phyloP scores from a whole-genome alignment of 2,329 filamentous ascomycete species.

The Cladosporium sp. region DNA sequence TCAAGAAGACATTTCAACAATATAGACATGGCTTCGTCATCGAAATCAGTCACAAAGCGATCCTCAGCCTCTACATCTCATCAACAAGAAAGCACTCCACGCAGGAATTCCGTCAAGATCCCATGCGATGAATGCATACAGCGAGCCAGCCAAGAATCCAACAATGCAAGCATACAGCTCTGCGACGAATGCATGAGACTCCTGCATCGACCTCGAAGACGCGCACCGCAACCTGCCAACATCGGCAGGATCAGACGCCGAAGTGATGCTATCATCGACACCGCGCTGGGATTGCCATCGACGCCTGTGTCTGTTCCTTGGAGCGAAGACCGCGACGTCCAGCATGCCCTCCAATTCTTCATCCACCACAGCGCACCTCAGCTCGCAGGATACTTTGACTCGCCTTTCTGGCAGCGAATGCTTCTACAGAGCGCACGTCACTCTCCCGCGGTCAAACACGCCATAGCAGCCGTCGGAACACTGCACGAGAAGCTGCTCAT shows the following conservation, averaged over 20 bases:
- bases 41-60: not conserved
- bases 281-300: slow-evolving; percentile 15
- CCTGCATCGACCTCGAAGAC: slow-evolving; percentile 18
- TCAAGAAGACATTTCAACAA: no score
- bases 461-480: slow-evolving; percentile 21
- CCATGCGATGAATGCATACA: slow-evolving; percentile 25
- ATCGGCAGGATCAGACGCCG: slow-evolving; percentile 15
- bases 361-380: slow-evolving; percentile 22
- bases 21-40: not conserved
- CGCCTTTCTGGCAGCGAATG: slow-evolving; percentile 25
- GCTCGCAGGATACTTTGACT: slow-evolving; percentile 24
- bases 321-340: slow-evolving; percentile 19
- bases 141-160: slow-evolving; percentile 19
- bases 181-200: slow-evolving; percentile 21
- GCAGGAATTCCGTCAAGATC: slow-evolving; percentile 14
- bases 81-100: not conserved
- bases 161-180: slow-evolving; percentile 12
- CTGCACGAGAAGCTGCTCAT: slow-evolving; percentile 23
- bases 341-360: slow-evolving; percentile 24
- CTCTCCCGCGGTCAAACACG: slow-evolving; percentile 22
- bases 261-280: slow-evolving; percentile 19
- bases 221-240: slow-evolving; percentile 3
- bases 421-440: slow-evolving; percentile 19
- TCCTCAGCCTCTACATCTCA: not conserved
- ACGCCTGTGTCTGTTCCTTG: slow-evolving; percentile 16